A percentile compares a stretch with the other conserved stretches of the same genome.
phyloP scores from a whole-genome alignment of 306 rosid genomes.

The Medicago lupulina region DNA sequence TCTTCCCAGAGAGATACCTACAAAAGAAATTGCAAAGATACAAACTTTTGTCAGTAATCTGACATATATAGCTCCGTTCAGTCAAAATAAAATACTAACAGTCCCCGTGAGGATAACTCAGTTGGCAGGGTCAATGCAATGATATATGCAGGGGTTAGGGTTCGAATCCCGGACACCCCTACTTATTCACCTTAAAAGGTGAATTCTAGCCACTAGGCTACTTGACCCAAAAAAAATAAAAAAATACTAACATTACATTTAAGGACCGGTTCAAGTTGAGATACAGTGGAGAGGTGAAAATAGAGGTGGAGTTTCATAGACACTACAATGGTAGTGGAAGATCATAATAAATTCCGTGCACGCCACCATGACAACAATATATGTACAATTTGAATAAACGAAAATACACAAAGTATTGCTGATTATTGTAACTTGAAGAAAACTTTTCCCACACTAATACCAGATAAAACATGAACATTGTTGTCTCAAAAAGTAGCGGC shows the following conservation, averaged over 20 bases:
- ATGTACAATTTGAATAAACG: background rate
- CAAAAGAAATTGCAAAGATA: constrained; percentile 25
- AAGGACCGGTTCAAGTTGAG: constrained; percentile 4
- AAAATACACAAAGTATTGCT: constrained; percentile 12
- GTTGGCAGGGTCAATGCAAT: too few species aligned
- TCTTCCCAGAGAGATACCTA: constrained; percentile 48
- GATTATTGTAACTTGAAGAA: constrained; percentile 24
- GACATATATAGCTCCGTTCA: constrained; percentile 7
- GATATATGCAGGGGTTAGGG: too few species aligned
- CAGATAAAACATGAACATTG: constrained; percentile 4
- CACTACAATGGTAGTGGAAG: constrained; percentile 20
- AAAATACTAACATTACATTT: constrained; percentile 19
- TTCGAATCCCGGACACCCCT: too few species aligned
- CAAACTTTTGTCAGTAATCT: constrained; percentile 13
- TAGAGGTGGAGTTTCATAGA: background rate
- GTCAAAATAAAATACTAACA: constrained; percentile 19
- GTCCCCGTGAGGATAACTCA: too few species aligned
- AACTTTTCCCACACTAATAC: background rate
- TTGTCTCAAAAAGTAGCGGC: background rate
- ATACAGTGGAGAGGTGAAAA: constrained; percentile 1
- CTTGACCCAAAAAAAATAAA: too few species aligned
- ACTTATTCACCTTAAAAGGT: too few species aligned
- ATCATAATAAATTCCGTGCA: constrained; percentile 1
- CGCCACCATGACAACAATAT: background rate
- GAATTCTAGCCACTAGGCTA: too few species aligned